These are phyloP conservation scores for Sphaceloma murrayae DNA, from an alignment of 2,329 filamentous ascomycete species.

Conservation along the genomic window DNA sequence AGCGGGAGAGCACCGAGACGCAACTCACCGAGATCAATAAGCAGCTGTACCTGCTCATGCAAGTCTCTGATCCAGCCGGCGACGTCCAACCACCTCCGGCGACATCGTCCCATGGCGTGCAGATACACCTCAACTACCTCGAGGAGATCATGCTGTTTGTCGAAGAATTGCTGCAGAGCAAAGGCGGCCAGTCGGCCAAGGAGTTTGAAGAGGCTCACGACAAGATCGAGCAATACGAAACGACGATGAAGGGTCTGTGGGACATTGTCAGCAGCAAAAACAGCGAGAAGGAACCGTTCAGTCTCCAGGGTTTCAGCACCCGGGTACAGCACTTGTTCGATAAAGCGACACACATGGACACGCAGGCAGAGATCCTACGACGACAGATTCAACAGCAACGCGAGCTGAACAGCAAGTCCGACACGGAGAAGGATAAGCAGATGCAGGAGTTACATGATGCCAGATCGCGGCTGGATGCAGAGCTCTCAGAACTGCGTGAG, in stretches of 20 bases:
- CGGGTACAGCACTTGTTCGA: conserved; percentile 72
- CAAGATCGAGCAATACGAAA: conserved; percentile 48
- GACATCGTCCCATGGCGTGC: conserved; percentile 47
- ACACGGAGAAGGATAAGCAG: conserved; percentile 43
- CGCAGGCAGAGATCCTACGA: conserved; percentile 82
- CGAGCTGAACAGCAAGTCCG: conserved; percentile 80
- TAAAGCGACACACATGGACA: conserved; percentile 66
- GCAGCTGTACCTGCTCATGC: conserved; percentile 44
- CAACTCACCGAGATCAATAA: conserved; percentile 43
- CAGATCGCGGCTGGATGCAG: conserved; percentile 22
- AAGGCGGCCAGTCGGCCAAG: conserved; percentile 19
- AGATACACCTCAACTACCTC: conserved; percentile 60
- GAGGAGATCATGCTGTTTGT: conserved; percentile 46
- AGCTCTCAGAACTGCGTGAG: conserved; percentile 27
- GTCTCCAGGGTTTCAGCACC: conserved; percentile 63
- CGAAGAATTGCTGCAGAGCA: conserved; percentile 25
- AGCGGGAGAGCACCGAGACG: conserved; percentile 20
- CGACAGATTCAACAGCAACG: conserved; percentile 93
- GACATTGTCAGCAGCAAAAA: conserved; percentile 36
- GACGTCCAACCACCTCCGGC: conserved; percentile 50
- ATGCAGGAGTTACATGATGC: conserved; percentile 23
- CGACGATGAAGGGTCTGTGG: conserved; percentile 44
- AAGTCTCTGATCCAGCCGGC: conserved; percentile 36
- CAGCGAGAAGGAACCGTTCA: conserved; percentile 46
- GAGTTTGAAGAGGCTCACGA: conserved; percentile 24